Base-by-base conservation (phyloP, 768 basidiomycete species). In the Suillus decipiens region DNA sequence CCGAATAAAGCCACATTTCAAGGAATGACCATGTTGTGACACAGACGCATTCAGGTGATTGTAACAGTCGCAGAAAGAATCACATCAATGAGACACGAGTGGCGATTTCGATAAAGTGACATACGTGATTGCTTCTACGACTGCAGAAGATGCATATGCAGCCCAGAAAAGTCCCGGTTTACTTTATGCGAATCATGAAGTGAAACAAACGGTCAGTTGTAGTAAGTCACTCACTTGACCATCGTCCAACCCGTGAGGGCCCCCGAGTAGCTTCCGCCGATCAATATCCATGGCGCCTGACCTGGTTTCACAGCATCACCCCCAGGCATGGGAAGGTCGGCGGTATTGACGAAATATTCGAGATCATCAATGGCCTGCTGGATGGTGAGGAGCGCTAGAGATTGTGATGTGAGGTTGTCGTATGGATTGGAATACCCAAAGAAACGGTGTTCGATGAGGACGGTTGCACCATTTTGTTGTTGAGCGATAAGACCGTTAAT, bases 341-440 rank as follows among this genome's bases (percentile, higher is more conserved):
- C 89, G 62, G 82, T 89, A 64, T 86, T 78, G 19, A 86, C 81
- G 68, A 92, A 92, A 73, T 87, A 89, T 19, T 80, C 88, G 42
- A 90, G 73, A 68, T 92, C 89, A 56, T 90, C 86, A 65, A 90
- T 85, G 10, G 88, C 87, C 74, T 92, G 90, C 70, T 89, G 86
- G 58, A 92, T 81, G 2, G 88, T 90, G 70, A 87, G 87, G 17
- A 84, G 67, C 51, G 76, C 74, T 48, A 92, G 75, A 68, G 86
- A 89, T 67, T 81, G 73, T 33, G 82, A 82, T 33, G 78, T 83
- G 33, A 92, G 80, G 71, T 90, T 81, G 33, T 81, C 77, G 56
- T 80, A 81, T 5, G 90, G 90, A 71, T 90, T 92, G 63, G 89
- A 91, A 19, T 83, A 73, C 22, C 90, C 90, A 64, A 86, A 92